Evolutionary conservation across 108 stramenopile genomes (phyloP).

Genomic region (Phaeodactylum tricornutum): DNA sequence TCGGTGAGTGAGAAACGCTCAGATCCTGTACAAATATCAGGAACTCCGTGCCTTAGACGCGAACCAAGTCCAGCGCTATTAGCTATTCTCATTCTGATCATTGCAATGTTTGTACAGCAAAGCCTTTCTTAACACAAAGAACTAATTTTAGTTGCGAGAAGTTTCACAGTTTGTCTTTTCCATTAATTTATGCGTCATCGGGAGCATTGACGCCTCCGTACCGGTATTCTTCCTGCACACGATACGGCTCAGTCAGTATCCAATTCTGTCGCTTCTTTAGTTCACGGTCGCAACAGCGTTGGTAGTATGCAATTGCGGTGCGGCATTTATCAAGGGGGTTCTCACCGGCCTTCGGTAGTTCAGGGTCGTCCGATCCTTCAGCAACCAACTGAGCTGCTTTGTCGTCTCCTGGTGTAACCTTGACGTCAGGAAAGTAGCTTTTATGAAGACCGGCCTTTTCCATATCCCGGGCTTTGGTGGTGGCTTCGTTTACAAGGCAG

Average conservation of each 20-base stretch:
- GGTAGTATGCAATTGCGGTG: constrained; percentile 60
- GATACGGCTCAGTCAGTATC: constrained; percentile 76
- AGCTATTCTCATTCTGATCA: not conserved
- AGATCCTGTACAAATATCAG: no score
- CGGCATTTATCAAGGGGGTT: constrained; percentile 81
- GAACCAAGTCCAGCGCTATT: not conserved
- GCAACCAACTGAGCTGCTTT: constrained; percentile 27
- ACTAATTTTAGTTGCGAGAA: no score
- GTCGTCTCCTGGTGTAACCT: constrained; percentile 17
- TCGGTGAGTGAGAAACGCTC: no score
- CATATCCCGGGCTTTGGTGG: constrained; percentile 75
- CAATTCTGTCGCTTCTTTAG: constrained; percentile 82
- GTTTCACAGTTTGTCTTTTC: no score
- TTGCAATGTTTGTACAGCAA: constrained; percentile 1
- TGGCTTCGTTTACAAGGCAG: constrained; percentile 68
- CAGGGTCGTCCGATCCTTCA: constrained; percentile 20
- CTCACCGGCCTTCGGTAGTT: constrained; percentile 51
- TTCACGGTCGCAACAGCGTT: constrained; percentile 73
- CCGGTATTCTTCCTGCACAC: constrained; percentile 85
- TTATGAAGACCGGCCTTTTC: constrained; percentile 68
- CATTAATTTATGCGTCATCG: no score
- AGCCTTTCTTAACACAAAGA: no score
- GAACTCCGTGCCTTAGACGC: no score
- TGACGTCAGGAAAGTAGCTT: constrained; percentile 63
- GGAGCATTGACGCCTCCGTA: no score